Percentiles rank a stretch among this genome's conserved stretches.
phyloP scores from a whole-genome alignment of 1,284 basidiomycete species.

The Leccinum proximum region DNA sequence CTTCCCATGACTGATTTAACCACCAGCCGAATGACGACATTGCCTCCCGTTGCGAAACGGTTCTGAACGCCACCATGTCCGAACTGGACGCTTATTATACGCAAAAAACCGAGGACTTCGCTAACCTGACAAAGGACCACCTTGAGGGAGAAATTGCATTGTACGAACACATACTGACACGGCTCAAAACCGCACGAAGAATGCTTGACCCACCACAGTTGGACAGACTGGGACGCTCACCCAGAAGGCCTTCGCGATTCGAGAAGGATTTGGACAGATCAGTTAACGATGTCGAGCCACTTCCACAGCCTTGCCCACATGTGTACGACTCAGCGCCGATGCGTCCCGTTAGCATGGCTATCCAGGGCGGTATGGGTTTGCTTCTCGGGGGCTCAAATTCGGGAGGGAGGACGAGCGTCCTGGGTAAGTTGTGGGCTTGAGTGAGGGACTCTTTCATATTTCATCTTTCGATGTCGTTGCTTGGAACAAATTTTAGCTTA shows the following conservation, averaged over 20 bases:
- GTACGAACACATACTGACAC: constrained; percentile 65
- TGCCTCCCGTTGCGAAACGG: constrained; percentile 79
- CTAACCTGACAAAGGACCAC: constrained; percentile 56
- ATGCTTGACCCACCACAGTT: constrained; percentile 49
- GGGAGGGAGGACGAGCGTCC: constrained; percentile 50
- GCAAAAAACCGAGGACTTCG: constrained; percentile 72
- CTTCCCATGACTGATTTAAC: constrained; percentile 9
- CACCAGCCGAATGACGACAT: constrained; percentile 59
- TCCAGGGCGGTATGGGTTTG: constrained; percentile 66
- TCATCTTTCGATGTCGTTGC: background rate
- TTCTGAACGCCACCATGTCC: constrained; percentile 84
- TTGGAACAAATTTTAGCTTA: constrained; percentile 5
- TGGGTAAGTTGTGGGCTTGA: constrained; percentile 60
- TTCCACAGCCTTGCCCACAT: constrained; percentile 72
- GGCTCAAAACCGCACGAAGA: constrained; percentile 52
- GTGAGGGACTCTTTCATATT: background rate
- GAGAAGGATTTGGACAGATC: constrained; percentile 66
- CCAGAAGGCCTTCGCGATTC: constrained; percentile 66
- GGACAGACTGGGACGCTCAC: constrained; percentile 37
- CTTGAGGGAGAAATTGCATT: constrained; percentile 75
- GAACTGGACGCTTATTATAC: constrained; percentile 81
- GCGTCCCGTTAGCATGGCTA: constrained; percentile 71
- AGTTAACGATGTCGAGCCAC: constrained; percentile 44
- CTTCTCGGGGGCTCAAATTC: constrained; percentile 43
- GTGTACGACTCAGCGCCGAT: constrained; percentile 73